phyloP scores from a whole-genome alignment of 2,329 filamentous ascomycete genomes.

The Lachnum nothofagi region DNA sequence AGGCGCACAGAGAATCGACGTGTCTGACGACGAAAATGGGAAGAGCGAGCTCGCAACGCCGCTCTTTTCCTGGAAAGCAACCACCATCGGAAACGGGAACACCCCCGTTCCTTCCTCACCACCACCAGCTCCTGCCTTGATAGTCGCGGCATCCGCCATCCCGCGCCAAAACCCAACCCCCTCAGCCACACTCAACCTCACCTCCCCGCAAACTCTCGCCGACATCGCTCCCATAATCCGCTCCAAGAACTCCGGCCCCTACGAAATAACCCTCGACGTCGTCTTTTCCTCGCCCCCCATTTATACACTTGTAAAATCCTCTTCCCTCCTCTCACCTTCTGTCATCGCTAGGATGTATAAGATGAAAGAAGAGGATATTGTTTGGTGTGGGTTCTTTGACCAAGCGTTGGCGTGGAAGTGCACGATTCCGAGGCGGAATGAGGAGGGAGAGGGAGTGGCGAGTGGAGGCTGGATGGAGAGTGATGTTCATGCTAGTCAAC shows the following conservation, averaged over 20 bases:
- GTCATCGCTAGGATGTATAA: slow-evolving; percentile 33
- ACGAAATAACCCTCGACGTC: slow-evolving; percentile 48
- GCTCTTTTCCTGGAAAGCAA: slow-evolving; percentile 2
- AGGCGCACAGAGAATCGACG: neutral
- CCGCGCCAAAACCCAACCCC: neutral
- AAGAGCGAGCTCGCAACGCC: neutral
- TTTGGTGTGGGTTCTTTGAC: slow-evolving; percentile 34
- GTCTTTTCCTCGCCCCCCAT: slow-evolving; percentile 39
- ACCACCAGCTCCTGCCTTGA: neutral
- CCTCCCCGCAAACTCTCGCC: slow-evolving; percentile 13
- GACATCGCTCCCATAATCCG: slow-evolving; percentile 41
- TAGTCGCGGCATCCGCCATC: neutral
- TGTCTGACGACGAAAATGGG: neutral
- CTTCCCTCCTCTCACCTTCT: slow-evolving; percentile 34
- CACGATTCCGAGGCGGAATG: slow-evolving; percentile 33
- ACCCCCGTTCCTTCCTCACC: neutral
- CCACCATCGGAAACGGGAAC: neutral
- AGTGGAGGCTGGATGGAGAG: slow-evolving; percentile 29
- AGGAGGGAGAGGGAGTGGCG: neutral
- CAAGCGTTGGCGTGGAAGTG: slow-evolving; percentile 44
- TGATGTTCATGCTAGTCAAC: slow-evolving; percentile 37
- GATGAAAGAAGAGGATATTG: slow-evolving; percentile 11
- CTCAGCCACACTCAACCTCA: neutral
- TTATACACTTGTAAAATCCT: slow-evolving; percentile 36
- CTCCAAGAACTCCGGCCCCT: slow-evolving; percentile 49